Evolutionary conservation across 768 basidiomycete genomes (phyloP).

Genomic region (Xanthoconium purpureum): DNA sequence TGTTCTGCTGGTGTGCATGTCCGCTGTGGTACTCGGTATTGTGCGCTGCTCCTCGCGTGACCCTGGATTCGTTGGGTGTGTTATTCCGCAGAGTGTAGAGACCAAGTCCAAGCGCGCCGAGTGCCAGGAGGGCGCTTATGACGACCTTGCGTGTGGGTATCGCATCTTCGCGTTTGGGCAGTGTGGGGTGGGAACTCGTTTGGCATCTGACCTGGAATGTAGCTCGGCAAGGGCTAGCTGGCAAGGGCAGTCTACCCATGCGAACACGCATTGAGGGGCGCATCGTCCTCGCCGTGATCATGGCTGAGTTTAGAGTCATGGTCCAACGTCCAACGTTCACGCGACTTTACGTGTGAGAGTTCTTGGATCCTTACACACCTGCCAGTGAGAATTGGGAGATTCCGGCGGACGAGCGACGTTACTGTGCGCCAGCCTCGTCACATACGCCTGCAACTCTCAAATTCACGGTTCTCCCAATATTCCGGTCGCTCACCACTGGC

Average conservation of each 20-base stretch:
- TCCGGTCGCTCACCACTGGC: neutral
- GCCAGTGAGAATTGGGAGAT: too few relatives aligned
- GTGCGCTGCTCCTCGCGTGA: neutral
- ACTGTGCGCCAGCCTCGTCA: too few relatives aligned
- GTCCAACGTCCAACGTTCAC: neutral
- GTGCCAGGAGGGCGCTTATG: conserved; percentile 15
- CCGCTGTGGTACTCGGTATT: neutral
- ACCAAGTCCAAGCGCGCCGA: conserved; percentile 21
- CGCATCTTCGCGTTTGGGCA: conserved; percentile 4
- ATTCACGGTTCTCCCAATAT: too few relatives aligned
- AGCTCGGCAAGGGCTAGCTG: neutral
- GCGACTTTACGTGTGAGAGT: neutral
- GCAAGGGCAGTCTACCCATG: neutral
- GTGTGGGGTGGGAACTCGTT: neutral
- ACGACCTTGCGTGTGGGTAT: conserved; percentile 11
- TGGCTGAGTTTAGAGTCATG: neutral
- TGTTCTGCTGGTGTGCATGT: conserved; percentile 7
- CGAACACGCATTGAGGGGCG: neutral
- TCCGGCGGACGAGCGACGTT: too few relatives aligned
- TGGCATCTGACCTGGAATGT: conserved; percentile 1
- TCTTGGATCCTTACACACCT: too few relatives aligned
- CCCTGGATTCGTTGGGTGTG: neutral
- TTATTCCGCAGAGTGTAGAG: conserved; percentile 14
- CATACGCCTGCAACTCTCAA: too few relatives aligned
- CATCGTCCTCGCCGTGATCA: neutral